A percentile compares a stretch with the other conserved stretches of the same genome.
phyloP scores from a whole-genome alignment of 1,284 basidiomycete genomes.

The Macrocybe sp. region DNA sequence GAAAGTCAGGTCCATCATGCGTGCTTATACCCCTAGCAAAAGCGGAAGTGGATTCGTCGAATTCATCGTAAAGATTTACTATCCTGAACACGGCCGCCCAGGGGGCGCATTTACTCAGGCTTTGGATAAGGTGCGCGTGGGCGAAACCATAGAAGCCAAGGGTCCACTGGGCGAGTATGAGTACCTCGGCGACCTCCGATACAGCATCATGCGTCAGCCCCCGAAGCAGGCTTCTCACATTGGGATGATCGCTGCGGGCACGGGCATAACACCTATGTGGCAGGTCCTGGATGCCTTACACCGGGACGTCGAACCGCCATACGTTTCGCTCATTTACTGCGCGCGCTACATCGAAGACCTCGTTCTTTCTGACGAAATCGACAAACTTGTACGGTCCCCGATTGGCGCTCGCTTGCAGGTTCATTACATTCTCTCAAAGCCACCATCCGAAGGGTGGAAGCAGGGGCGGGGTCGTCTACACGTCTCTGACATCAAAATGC shows the following conservation, averaged over 20 bases:
- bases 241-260: slow-evolving; percentile 59
- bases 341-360: no score
- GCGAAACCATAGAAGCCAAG: slow-evolving; percentile 55
- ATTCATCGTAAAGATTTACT: slow-evolving; percentile 44
- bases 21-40: slow-evolving; percentile 64
- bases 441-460: no score
- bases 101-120: slow-evolving; percentile 59
- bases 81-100: slow-evolving; percentile 24
- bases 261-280: slow-evolving; percentile 58
- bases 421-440: no score
- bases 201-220: slow-evolving; percentile 29
- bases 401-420: no score
- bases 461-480: no score
- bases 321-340: no score
- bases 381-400: no score
- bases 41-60: slow-evolving; percentile 46
- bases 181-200: slow-evolving; percentile 35
- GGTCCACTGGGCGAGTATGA: slow-evolving; percentile 61
- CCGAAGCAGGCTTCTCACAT: slow-evolving; percentile 37
- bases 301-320: slow-evolving; percentile 24
- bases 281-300: slow-evolving; percentile 50
- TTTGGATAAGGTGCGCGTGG: slow-evolving; percentile 44
- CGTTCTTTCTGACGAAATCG: no score
- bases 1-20: slow-evolving; percentile 44
- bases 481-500: no score